phyloP scores from a whole-genome alignment of 2,329 filamentous ascomycete genomes.

The Fusarium drepaniforme region DNA sequence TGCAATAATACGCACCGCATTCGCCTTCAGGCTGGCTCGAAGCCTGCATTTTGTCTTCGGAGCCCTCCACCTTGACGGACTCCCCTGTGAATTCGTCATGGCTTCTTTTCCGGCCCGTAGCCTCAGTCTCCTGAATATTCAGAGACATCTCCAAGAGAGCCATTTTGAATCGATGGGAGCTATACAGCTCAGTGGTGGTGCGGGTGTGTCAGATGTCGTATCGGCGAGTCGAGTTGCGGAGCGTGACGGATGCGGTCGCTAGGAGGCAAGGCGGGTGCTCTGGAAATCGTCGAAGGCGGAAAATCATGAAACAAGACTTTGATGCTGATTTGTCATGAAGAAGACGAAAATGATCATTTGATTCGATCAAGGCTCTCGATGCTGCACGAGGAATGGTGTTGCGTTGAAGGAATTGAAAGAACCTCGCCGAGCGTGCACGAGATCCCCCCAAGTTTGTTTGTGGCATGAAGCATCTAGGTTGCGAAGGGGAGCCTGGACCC shows the following conservation, averaged over 20 bases:
- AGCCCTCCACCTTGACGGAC: constrained; percentile 41
- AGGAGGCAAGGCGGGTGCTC: constrained; percentile 14
- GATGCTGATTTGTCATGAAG: constrained; percentile 6
- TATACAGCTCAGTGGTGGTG: constrained; percentile 6
- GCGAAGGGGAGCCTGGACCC: constrained; percentile 31
- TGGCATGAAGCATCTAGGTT: constrained; percentile 33
- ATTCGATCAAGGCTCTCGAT: neutral
- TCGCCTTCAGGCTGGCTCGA: constrained; percentile 37
- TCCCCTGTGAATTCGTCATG: constrained; percentile 59
- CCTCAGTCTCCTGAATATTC: constrained; percentile 61
- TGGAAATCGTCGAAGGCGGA: constrained; percentile 11
- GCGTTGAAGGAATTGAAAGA: constrained; percentile 12
- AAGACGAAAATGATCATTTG: constrained; percentile 13
- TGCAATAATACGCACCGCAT: constrained; percentile 35
- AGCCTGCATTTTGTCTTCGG: constrained; percentile 29
- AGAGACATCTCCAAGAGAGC: constrained; percentile 61
- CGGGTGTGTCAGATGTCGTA: neutral
- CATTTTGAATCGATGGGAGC: constrained; percentile 50
- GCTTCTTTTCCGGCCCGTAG: constrained; percentile 57
- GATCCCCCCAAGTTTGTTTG: constrained; percentile 17
- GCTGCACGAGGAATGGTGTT: neutral
- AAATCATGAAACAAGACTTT: constrained; percentile 24
- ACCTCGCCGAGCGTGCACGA: constrained; percentile 13
- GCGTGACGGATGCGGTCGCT: constrained; percentile 1
- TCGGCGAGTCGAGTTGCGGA: neutral